Base-by-base conservation (phyloP, 2,329 filamentous ascomycete genomes). In the Arthrobotrys conoides region DNA sequence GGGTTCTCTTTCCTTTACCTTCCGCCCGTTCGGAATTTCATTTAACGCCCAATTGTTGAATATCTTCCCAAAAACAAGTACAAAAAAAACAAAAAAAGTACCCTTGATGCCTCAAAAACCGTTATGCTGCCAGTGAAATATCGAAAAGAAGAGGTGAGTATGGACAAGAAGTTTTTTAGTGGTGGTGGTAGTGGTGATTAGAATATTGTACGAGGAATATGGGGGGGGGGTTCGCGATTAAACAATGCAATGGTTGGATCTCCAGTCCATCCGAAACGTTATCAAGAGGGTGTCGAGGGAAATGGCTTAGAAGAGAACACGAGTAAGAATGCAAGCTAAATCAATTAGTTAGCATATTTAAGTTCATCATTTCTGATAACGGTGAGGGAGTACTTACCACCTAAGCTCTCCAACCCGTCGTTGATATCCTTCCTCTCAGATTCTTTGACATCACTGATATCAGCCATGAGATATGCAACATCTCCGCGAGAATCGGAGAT, bases 401-500 rank as follows among this genome's bases (percentile, higher is more conserved):
- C 90, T 80, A 97, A 88, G 76, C 88, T 89, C 84, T 98, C 94
- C 46, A 99, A 87, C 82, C 88, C 91, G 81, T 95, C 91, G 81
- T 92, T 93, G 69, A 99, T 90, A 78, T 93, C 91, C 86, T 93
- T 94, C 84, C 98, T 93, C 83, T 97, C 92, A 48, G 87, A 88
- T 64, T 89, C 88, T 83, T 92, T 90, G 82, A 98, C 93, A 80
- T 92, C 90, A 86, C 93, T 97, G 82, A 99, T 92, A 86, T 99
- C 96, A 6, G 96, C 96, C 94, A 99, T 97, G 80, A 99, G 87
- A 84, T 99, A 99, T 20, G 96, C 96, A 81, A 96, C 91, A 84
- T 98, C 95, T 82, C 94, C 95, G 86, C 91, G 92, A 86, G 92
- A 97, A 85, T 98, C 96, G 64, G 93, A 96, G 87, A 96, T 98